These are phyloP conservation scores for Naganishia friedmannii DNA, from an alignment of 768 basidiomycete species.

Conservation along the genomic window DNA sequence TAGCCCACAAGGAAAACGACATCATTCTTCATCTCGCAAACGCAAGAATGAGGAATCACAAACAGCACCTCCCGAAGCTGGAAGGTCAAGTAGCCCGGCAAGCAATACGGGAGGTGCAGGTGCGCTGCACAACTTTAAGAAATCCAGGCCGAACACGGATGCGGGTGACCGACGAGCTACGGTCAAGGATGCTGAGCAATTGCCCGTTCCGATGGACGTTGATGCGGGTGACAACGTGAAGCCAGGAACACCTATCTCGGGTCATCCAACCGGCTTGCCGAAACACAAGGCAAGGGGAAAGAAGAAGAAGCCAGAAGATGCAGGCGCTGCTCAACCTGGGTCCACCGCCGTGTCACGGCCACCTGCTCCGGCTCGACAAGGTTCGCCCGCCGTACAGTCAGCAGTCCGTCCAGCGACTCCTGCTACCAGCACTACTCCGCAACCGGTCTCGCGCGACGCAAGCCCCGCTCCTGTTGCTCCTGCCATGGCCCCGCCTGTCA, in stretches of 20 bases:
- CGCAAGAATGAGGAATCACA: constrained; percentile 27
- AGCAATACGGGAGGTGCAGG: not conserved
- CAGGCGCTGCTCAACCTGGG: not conserved
- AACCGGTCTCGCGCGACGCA: not conserved
- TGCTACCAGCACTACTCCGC: not conserved
- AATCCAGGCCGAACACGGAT: constrained; percentile 19
- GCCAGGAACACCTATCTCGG: not conserved
- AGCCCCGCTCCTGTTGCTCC: not conserved
- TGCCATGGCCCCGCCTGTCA: not conserved
- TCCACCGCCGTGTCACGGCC: not conserved
- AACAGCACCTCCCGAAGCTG: constrained; percentile 28
- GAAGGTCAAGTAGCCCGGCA: not conserved
- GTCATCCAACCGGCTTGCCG: constrained; percentile 13
- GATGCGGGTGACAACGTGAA: constrained; percentile 2
- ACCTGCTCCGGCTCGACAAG: not conserved
- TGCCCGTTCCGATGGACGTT: constrained; percentile 13
- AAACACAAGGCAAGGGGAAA: constrained; percentile 30
- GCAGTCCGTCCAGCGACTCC: constrained; percentile 5
- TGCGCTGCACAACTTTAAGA: constrained; percentile 17
- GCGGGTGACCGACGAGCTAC: constrained; percentile 15
- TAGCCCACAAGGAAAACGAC: constrained; percentile 24
- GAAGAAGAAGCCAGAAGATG: constrained; percentile 32
- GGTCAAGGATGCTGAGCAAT: not conserved
- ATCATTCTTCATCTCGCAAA: constrained; percentile 6
- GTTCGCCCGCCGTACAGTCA: constrained; percentile 3